Base-by-base conservation (phyloP, 805 yeast species). In the Cyberlindnera maritima region DNA sequence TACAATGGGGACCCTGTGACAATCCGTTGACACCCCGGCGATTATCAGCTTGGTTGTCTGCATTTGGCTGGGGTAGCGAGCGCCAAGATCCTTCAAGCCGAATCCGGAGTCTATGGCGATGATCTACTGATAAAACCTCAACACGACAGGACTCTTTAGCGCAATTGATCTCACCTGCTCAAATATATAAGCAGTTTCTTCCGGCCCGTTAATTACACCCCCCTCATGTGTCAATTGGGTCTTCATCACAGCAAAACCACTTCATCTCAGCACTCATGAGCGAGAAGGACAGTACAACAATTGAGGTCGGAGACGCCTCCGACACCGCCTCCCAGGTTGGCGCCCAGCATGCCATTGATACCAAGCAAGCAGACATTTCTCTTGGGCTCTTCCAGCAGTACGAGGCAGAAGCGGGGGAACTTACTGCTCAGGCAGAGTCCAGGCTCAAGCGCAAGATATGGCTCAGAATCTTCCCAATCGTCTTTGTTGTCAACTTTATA, bases 311-410 rank as follows among this genome's bases (percentile, higher is more conserved):
- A 4, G 36, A 25, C 15, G 18, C 19, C 15, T 12, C 28, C 12
- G 39, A 36, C 19, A 20, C 9, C 13, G 29, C 28, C 12, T 36
- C 39, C 12, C 29, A 23, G 6, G 4, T 23, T 21, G 39, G 21
- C 10, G 28, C 20, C 10, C 23, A 21, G 13, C 38, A 33, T 8
- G 48, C 45, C 20, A 39, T 50, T 15, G 40, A 39, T 1, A 54
- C 52, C 15, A 54, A 52, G 39, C 53, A 63, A 43, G 69, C 68
- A 11, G 69, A 66, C 53, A 43, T 50, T 15, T 41, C 57, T 4
- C 36, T 50, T 11, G 15, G 41, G n/a, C 37, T 53, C 13, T 36
- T 50, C 2, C 46, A 48, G 23, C 23, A 48, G 25, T 41, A 48
- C 36, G 57, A 44, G 15, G 43, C 25, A 2, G 41, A 41, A n/a